Evolutionary conservation across 2,329 filamentous ascomycete species (phyloP), one percentile per base, ranked within the genome.

Genomic region (Verticillium nubilum): DNA sequence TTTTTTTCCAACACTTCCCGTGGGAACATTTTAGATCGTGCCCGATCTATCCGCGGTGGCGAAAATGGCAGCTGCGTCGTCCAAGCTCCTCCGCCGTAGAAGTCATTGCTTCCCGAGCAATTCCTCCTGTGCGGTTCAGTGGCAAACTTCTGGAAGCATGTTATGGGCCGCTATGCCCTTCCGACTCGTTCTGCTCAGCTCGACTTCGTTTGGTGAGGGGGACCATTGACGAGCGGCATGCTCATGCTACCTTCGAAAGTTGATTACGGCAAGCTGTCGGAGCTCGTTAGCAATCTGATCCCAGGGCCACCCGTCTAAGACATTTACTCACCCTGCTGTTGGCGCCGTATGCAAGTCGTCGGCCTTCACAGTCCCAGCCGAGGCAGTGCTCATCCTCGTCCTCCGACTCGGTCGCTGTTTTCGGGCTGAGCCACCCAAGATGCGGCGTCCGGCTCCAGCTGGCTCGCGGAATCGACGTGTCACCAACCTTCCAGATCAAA

Each of bases 401-500:
- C 25, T 86, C 84, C 0, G 74, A 68, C 26, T 82, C 81, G 6
- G 77, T 74, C 35, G 77, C 79, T 53, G 76, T 77, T 66, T 79
- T 82, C 23, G 84, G 84, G 61, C 81, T 87, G 31, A 82, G 74
- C 82, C 84, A 86, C 4, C 83, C 85, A 0, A 78, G 74, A 63
- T 86, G 82, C 10, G 79, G 74, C 27, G 77, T 73, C 61, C 82
- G 74, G 61, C 76, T 82, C 85, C 86, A 88, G 66, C 78, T 83
- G 17, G 86, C 86, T 53, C 83, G 77, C 4, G 86, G 86, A 53
- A 86, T 77, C 27, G 76, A 74, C 53, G 81, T 76, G 57, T 85
- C 85, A 61, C 82, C 84, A 13, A 87, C 80, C 67, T 86, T 87
- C 84, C 86, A 88, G 53, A 88, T 86, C 42, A 87, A 72, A 15